Evolutionary conservation across 371 early-diverging fungal species (phyloP).

Genomic region (Capillidium heterosporum): DNA sequence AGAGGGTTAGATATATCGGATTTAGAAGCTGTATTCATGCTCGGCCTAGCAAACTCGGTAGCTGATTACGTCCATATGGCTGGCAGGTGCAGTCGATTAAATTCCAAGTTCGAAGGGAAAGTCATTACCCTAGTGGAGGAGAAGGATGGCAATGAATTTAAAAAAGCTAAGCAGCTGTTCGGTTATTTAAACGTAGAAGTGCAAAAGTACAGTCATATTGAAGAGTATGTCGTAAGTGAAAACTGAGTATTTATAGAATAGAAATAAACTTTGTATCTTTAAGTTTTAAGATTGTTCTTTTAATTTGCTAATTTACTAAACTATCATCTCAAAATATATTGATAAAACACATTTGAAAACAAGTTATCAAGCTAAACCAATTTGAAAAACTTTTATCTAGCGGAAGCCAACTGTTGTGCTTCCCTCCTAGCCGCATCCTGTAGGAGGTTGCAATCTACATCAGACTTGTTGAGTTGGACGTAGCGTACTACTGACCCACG

Average conservation of each 20-base stretch:
- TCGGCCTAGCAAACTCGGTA: neutral
- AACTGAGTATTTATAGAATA: too few species aligned
- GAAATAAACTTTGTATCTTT: too few species aligned
- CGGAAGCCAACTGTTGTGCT: conserved; percentile 40
- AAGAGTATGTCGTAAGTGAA: too few species aligned
- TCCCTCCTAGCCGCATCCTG: conserved; percentile 92
- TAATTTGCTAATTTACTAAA: too few species aligned
- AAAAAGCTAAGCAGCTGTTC: too few species aligned
- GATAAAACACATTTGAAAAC: too few species aligned
- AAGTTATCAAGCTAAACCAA: too few species aligned
- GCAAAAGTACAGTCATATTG: too few species aligned
- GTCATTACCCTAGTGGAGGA: neutral
- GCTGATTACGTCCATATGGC: neutral
- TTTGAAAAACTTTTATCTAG: conserved; percentile 4
- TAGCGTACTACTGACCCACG: conserved; percentile 97
- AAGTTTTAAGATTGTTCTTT: too few species aligned
- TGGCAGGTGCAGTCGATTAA: neutral
- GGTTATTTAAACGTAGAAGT: too few species aligned
- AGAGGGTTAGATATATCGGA: neutral
- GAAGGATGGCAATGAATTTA: too few species aligned
- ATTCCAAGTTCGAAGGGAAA: neutral
- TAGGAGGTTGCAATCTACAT: conserved; percentile 81
- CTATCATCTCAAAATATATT: too few species aligned
- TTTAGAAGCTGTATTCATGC: neutral
- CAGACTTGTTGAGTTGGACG: conserved; percentile 72